Evolutionary conservation across 1,139 yeast genomes (phyloP).

Genomic region (Geotrichum cucujoidarum): DNA sequence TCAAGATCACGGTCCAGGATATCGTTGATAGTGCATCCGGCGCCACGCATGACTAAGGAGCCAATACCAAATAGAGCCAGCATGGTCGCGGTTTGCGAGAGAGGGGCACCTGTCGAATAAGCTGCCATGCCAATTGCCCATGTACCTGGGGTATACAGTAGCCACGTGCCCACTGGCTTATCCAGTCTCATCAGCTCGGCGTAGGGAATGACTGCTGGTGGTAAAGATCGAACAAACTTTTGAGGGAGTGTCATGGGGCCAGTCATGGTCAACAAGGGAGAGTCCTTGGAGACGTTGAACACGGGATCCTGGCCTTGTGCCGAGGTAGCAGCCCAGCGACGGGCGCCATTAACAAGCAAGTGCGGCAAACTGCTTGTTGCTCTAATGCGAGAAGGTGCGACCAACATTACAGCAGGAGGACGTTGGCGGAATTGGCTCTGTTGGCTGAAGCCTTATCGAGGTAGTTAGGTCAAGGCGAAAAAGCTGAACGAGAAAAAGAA

Average conservation of each 20-base stretch:
- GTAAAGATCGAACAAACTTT: constrained; percentile 51
- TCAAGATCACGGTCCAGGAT: constrained; percentile 79
- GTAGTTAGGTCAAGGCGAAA: no score
- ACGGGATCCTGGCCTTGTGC: constrained; percentile 5
- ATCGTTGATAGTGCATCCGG: constrained; percentile 96
- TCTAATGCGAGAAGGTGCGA: no score
- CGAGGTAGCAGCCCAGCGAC: constrained; percentile 15
- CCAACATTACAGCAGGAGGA: no score
- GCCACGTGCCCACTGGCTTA: constrained; percentile 88
- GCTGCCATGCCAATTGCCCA: constrained; percentile 90
- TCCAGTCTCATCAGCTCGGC: constrained; percentile 89
- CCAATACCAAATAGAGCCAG: constrained; percentile 71
- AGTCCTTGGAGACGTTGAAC: constrained; percentile 14
- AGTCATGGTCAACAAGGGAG: constrained; percentile 17
- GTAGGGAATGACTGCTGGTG: constrained; percentile 74
- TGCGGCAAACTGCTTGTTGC: no score
- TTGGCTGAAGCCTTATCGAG: no score
- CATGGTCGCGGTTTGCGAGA: constrained; percentile 55
- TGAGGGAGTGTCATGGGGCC: constrained; percentile 28
- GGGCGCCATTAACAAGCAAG: not conserved
- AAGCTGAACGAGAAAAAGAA: no score
- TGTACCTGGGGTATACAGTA: constrained; percentile 70
- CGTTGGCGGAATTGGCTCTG: no score
- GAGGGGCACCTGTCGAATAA: constrained; percentile 61
- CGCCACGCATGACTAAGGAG: constrained; percentile 89